Conservation (phyloP, 2,329 filamentous ascomycete genomes). For the Aureobasidium musti region DNA sequence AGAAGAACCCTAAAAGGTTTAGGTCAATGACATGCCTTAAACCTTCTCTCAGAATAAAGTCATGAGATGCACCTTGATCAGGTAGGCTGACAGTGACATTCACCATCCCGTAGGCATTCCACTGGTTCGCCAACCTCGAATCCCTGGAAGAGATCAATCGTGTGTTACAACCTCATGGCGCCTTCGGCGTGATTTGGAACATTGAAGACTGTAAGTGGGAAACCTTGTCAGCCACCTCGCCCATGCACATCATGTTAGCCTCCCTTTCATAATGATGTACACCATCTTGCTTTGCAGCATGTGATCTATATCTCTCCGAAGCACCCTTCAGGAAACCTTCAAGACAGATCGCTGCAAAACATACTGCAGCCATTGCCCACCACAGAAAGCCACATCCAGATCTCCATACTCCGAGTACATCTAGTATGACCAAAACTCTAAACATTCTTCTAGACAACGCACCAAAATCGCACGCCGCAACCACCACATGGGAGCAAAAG, state of each 20-base stretch:
- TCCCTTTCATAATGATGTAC: background rate
- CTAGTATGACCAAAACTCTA: background rate
- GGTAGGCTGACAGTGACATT: conserved; percentile 30
- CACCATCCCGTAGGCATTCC: conserved; percentile 41
- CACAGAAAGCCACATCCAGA: conserved; percentile 51
- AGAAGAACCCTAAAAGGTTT: background rate
- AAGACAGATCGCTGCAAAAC: background rate
- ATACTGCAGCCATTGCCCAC: conserved; percentile 48
- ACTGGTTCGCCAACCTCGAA: conserved; percentile 66
- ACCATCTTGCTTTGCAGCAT: conserved; percentile 8
- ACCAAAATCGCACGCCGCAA: conserved; percentile 57
- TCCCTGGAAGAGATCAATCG: conserved; percentile 67
- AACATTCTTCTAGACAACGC: conserved; percentile 56
- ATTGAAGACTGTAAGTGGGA: conserved; percentile 64
- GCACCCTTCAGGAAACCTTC: background rate
- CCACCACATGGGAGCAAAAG: conserved; percentile 62
- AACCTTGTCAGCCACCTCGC: conserved; percentile 29
- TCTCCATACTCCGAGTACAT: too few relatives aligned
- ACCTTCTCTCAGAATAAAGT: background rate
- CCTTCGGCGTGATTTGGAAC: conserved; percentile 72
- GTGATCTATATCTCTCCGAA: conserved; percentile 33
- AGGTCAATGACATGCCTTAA: background rate
- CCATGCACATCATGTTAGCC: conserved; percentile 1
- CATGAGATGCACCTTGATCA: conserved; percentile 6
- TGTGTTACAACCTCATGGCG: conserved; percentile 61